A percentile compares a stretch with the other conserved stretches of the same genome.
Evolutionary conservation across 768 basidiomycete species (phyloP).

Genomic region (Trichaptum fuscoviolaceum): DNA sequence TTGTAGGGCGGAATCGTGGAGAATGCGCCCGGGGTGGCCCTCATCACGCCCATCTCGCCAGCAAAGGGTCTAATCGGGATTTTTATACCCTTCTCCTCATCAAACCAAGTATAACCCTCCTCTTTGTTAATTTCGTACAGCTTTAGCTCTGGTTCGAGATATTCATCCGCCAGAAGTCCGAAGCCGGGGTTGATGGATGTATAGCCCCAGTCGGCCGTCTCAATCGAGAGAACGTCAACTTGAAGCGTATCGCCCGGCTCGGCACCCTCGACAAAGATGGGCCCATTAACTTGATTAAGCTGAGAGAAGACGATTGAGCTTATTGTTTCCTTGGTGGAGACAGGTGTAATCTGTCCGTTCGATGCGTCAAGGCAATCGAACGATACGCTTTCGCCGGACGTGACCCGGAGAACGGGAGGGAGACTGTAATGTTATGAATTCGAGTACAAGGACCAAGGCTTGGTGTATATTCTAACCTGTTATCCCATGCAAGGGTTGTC

Average conservation of each 20-base stretch:
- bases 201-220: conserved; percentile 59
- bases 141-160: conserved; percentile 44
- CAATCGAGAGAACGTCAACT: conserved; percentile 50
- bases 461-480: conserved; percentile 35
- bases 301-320: conserved; percentile 39
- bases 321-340: conserved; percentile 33
- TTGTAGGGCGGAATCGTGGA: conserved; percentile 60
- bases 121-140: conserved; percentile 45
- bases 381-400: conserved; percentile 49
- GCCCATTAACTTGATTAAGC: conserved; percentile 57
- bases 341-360: conserved; percentile 49
- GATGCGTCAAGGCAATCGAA: conserved; percentile 64
- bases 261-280: conserved; percentile 48
- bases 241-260: conserved; percentile 53
- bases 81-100: conserved; percentile 40
- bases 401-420: conserved; percentile 41
- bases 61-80: conserved; percentile 54
- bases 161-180: conserved; percentile 53
- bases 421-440: conserved; percentile 31
- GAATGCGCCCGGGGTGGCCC: conserved; percentile 41
- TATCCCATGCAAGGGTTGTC: conserved; percentile 55
- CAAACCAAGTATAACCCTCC: conserved; percentile 44
- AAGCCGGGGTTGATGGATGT: conserved; percentile 55
- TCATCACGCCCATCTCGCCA: conserved; percentile 62
- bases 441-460: background rate